These are phyloP conservation scores for Gardenia jasminoides DNA, from an alignment of 257 asterid species.

Conservation along the genomic window DNA sequence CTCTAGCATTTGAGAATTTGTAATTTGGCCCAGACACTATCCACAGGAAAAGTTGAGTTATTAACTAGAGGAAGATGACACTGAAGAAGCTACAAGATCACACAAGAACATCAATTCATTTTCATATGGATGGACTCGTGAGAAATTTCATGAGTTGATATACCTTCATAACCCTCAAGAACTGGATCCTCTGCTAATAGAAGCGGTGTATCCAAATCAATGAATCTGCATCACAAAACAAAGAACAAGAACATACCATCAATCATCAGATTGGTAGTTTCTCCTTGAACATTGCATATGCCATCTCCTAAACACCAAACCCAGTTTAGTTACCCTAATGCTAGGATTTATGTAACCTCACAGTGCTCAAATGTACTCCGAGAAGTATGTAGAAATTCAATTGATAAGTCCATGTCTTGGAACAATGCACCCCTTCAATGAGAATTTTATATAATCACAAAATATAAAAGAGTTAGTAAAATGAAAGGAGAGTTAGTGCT, in stretches of 20 bases:
- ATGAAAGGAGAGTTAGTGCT: slow-evolving; percentile 28
- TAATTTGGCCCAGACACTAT: slow-evolving; percentile 78
- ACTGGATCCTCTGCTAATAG: slow-evolving; percentile 93
- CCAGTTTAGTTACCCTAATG: neutral
- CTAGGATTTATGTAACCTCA: neutral
- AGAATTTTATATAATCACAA: neutral
- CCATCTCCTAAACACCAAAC: neutral
- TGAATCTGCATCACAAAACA: slow-evolving; percentile 47
- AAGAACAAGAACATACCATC: neutral
- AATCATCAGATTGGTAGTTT: neutral
- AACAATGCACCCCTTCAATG: neutral
- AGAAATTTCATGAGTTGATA: neutral
- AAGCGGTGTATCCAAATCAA: slow-evolving; percentile 88
- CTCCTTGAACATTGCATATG: neutral
- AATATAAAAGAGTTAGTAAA: neutral
- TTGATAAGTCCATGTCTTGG: neutral
- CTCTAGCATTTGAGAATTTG: slow-evolving; percentile 80
- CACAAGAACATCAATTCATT: neutral
- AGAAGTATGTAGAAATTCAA: too few species aligned
- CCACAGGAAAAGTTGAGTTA: slow-evolving; percentile 17
- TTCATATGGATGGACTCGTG: slow-evolving; percentile 1
- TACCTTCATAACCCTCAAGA: slow-evolving; percentile 83
- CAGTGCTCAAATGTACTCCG: neutral
- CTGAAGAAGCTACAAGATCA: neutral
- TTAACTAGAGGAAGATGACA: slow-evolving; percentile 3